These are phyloP conservation scores for Andrographis paniculata DNA, from an alignment of 305 asterid genomes.

Conservation along the genomic window DNA sequence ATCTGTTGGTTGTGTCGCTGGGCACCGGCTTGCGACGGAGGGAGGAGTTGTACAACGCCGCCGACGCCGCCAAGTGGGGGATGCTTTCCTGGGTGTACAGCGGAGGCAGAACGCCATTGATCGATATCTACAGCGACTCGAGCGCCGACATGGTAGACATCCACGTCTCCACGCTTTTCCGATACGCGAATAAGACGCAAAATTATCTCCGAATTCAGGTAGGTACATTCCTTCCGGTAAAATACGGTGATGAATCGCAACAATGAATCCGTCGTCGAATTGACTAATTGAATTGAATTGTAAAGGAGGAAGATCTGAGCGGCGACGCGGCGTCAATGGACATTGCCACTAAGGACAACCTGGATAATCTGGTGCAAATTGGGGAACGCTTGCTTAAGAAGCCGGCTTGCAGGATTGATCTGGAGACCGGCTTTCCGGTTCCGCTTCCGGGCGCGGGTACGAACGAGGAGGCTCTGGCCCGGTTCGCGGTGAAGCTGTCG, in stretches of 20 bases:
- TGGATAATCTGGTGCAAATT: constrained; percentile 25
- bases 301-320: constrained; percentile 32
- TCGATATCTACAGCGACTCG: constrained; percentile 29
- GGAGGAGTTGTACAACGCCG: constrained; percentile 26
- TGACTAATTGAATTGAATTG: neutral
- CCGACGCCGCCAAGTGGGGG: constrained; percentile 29
- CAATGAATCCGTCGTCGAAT: no score
- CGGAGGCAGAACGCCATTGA: constrained; percentile 24
- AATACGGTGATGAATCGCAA: no score
- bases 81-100: constrained; percentile 30
- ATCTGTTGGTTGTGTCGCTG: constrained; percentile 35
- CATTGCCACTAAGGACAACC: constrained; percentile 29
- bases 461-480: constrained; percentile 21
- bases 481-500: constrained; percentile 2
- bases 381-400: constrained; percentile 28
- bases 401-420: constrained; percentile 26
- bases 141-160: constrained; percentile 42
- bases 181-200: constrained; percentile 21
- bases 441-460: constrained; percentile 40
- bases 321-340: constrained; percentile 32
- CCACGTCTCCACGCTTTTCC: constrained; percentile 30
- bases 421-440: constrained; percentile 26
- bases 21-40: constrained; percentile 30
- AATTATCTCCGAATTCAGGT: constrained; percentile 53
- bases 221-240: neutral